Conservation (phyloP, 2,329 filamentous ascomycete species). For the Periconia digitata region DNA sequence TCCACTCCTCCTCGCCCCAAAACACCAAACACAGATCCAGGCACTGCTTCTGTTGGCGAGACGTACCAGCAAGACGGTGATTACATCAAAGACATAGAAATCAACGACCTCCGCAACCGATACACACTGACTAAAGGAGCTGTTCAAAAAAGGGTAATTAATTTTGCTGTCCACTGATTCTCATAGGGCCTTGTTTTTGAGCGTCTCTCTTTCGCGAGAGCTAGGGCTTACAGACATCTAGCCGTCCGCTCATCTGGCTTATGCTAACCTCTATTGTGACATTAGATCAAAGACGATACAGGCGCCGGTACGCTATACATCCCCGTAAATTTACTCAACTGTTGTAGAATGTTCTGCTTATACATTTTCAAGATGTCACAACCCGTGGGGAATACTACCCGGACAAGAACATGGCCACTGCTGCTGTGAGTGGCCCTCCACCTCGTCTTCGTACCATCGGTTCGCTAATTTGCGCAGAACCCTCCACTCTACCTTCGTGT, state of each 20-base stretch:
- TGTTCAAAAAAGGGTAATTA: conserved; percentile 96
- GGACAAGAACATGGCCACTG: conserved; percentile 95
- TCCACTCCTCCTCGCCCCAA: conserved; percentile 55
- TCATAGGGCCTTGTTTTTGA: conserved; percentile 47
- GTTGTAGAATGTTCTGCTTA: conserved; percentile 60
- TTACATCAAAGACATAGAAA: conserved; percentile 98
- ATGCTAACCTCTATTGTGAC: conserved; percentile 89
- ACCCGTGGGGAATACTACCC: conserved; percentile 96
- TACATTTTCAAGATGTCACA: conserved; percentile 86
- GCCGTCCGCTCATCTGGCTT: conserved; percentile 66
- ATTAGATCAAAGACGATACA: conserved; percentile 99
- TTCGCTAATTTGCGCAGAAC: conserved; percentile 58
- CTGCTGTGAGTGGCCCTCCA: conserved; percentile 66
- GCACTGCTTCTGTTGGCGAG: conserved; percentile 64
- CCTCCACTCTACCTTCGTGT: conserved; percentile 94
- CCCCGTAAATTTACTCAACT: conserved; percentile 67
- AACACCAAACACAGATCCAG: conserved; percentile 54
- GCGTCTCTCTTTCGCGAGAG: conserved; percentile 41
- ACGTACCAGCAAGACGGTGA: conserved; percentile 96
- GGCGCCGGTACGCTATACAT: conserved; percentile 89
- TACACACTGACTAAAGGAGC: conserved; percentile 96
- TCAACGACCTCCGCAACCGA: conserved; percentile 95
- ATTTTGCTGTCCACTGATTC: conserved; percentile 69
- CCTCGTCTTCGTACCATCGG: not conserved
- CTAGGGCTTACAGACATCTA: conserved; percentile 52